Percentiles rank a stretch among this genome's conserved stretches.
phyloP scores from a whole-genome alignment of 345 rosid genomes.

The Syzygium aqueum region DNA sequence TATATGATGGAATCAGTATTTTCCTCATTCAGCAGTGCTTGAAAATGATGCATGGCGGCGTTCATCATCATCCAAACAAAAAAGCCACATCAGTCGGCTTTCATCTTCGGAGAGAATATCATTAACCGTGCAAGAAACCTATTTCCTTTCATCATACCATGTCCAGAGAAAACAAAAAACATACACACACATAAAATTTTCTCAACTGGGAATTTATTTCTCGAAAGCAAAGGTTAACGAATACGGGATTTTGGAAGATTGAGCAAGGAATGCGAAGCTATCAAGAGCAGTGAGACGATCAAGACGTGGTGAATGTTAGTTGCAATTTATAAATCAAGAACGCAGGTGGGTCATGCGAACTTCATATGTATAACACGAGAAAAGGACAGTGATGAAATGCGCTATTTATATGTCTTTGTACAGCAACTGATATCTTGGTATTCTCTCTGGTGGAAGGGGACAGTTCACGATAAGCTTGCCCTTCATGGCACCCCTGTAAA shows the following conservation, averaged over 20 bases:
- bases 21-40: neutral
- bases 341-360: neutral
- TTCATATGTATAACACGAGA: neutral
- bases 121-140: neutral
- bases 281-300: neutral
- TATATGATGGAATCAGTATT: neutral
- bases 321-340: neutral
- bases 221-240: neutral
- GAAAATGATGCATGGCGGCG: neutral
- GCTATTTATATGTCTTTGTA: constrained; percentile 49
- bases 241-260: neutral
- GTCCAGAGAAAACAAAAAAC: neutral
- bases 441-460: constrained; percentile 69
- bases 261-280: neutral
- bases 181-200: neutral
- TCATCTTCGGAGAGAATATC: neutral
- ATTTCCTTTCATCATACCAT: neutral
- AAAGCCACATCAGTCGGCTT: neutral
- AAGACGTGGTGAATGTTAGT: neutral
- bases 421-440: constrained; percentile 71
- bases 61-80: neutral
- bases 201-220: neutral
- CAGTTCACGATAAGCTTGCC: constrained; percentile 81
- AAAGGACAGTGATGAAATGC: neutral
- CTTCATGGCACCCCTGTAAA: constrained; percentile 92